Evolutionary conservation across 129 eudicot species (phyloP).

Genomic region (Tanacetum coccineum): DNA sequence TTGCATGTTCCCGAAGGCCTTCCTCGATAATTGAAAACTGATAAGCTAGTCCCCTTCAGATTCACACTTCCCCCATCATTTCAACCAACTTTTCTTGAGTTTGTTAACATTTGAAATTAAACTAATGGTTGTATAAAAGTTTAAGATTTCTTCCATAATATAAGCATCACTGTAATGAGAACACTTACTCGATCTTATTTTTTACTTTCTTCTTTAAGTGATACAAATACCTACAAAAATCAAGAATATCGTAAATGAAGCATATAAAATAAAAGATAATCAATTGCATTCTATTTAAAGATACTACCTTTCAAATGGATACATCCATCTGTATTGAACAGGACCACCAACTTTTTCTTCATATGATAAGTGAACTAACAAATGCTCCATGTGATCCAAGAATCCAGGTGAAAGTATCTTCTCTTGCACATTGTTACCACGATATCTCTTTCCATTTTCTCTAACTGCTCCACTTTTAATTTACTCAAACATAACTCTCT

Average conservation of each 20-base stretch:
- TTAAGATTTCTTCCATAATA: constrained; percentile 6
- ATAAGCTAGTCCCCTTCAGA: neutral
- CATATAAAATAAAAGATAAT: too few species aligned
- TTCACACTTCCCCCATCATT: neutral
- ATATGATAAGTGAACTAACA: constrained; percentile 12
- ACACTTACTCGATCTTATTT: constrained; percentile 6
- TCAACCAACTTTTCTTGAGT: constrained; percentile 8
- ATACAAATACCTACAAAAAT: too few species aligned
- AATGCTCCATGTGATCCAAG: constrained; percentile 24
- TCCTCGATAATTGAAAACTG: neutral
- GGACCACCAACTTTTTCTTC: too few species aligned
- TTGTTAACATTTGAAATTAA: neutral
- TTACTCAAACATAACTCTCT: too few species aligned
- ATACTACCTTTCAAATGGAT: constrained; percentile 16
- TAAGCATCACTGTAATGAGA: constrained; percentile 8
- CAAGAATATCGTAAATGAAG: too few species aligned
- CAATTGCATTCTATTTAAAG: too few species aligned
- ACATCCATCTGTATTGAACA: constrained; percentile 21
- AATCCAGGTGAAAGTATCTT: constrained; percentile 18
- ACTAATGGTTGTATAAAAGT: constrained; percentile 7
- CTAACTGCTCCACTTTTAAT: too few species aligned
- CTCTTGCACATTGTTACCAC: constrained; percentile 15
- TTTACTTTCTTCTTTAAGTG: too few species aligned
- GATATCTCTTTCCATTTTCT: too few species aligned
- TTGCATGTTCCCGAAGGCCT: neutral